Evolutionary conservation across 1,139 yeast genomes (phyloP), one percentile per base, ranked within the genome.

Genomic region (Candida smagusa): DNA sequence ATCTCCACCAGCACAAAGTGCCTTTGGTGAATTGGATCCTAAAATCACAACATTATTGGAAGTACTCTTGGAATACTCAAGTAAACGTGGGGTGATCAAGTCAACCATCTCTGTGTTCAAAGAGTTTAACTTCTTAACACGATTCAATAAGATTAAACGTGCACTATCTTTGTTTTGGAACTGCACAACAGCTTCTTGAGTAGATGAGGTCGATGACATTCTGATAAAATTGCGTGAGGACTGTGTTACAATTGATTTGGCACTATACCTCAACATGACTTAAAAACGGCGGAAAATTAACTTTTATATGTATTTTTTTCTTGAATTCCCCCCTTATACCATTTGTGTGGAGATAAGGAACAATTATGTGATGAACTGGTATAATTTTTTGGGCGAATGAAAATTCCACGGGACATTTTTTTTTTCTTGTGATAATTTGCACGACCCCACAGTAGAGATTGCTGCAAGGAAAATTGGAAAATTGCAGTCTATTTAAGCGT

Each of bases 1-100:
- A 58, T 92, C 98, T 30, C 97, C 98, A 37, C 98, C 98, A 30
- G 97, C 86, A 64, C 92, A 84, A 42, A 83, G 74, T 2, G 87
- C 76, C 49, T 70, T 76, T 19, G 73, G 72, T 9, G 84, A 81
- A 32, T 75, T 77, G 22, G 96, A 85, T 40, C 79, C 81, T 44
- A 90, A 68, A 31, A 92, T 70, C 33, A 90, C 66, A 43, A 87
- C 58, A 47, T 82, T 79, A 44, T 84, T 81, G 12, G 76, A 65
- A 33, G 73, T 71, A 9, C 89, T 77, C 56, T 85, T 84, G 38
- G 87, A 71, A 64, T 84, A 89, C 54, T 88, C 96, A 41, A 75
- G 59, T 47, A 92, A 64, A 31, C 95, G 76, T 23, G 95, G 92
- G 30, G 78, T 69, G 44, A 92, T 84, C 53, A 80, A 75, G 35